Evolutionary conservation across 257 asterid species (phyloP), one percentile per base, ranked within the genome.

Genomic region (Mentha longifolia): DNA sequence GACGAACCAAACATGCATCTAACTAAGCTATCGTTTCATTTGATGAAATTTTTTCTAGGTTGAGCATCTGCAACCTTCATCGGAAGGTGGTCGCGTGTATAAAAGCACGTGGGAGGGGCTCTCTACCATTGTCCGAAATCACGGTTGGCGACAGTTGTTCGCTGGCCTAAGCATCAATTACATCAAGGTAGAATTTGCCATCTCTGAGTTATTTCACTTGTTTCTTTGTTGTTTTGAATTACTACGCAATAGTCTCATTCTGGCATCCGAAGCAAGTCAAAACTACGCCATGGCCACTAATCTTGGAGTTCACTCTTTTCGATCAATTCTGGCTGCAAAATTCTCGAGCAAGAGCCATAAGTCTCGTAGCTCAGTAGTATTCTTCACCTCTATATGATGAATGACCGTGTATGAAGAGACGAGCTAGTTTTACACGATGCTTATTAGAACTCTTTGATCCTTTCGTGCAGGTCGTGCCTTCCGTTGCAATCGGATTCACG

Each of bases 111-210:
- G 62, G 76, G 95, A 95, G n/a, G 95, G 98, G 47, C 86, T 95
- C 50, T 58, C 31, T 63, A 81, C 78, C 55, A 92, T 95, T 42
- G 74, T 79, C 14, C 93, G 76, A 3, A 75, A 84, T 68, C 99
- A 95, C 66, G 99, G 98, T 51, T 92, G 93, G 95, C 86, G 89
- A 51, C 99, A 88, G 70, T 63, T 95, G 63, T 94, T 88, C 71
- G 96, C 99, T 19, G 99, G 99, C 66, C 88, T 94, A 65, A 91
- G 99, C 84, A 90, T 95, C 79, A 95, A 92, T 51, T 95, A 92
- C 76, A 92, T 95, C 73, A 95, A 95, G 99, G 97, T 94, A 35
- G 81, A 51, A 19, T 14, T 28, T 5, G 8, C 70, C 13, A 10
- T 19, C 58, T 19, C 12, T n/a, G 16, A 19, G 31, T 19, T 52